These are phyloP conservation scores for Pythium utonaiense DNA, from an alignment of 352 stramenopile genomes.

Conservation along the genomic window DNA sequence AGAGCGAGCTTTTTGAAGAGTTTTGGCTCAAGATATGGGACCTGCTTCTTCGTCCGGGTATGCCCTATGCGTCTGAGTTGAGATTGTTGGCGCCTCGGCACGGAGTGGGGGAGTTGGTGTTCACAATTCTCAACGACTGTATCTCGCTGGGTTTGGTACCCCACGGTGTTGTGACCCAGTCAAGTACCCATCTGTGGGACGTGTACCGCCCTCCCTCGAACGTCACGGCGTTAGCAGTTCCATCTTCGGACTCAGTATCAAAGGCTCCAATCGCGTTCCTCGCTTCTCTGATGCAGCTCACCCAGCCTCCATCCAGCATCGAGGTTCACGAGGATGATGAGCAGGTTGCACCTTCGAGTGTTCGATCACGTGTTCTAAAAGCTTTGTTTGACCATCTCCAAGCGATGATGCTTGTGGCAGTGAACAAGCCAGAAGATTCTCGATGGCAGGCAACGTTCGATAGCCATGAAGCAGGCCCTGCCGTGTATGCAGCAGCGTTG, in stretches of 20 bases:
- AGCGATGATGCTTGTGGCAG: slow-evolving; percentile 7
- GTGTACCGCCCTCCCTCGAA: slow-evolving; percentile 2
- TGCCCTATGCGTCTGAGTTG: slow-evolving; percentile 14
- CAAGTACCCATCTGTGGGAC: slow-evolving; percentile 14
- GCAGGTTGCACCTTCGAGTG: background rate
- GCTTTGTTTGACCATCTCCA: slow-evolving; percentile 10
- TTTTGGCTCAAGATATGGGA: slow-evolving; percentile 20
- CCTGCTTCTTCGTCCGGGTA: slow-evolving; percentile 12
- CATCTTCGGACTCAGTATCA: slow-evolving; percentile 1
- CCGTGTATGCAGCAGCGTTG: slow-evolving; percentile 5
- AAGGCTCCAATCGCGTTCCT: slow-evolving; percentile 14
- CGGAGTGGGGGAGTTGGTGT: slow-evolving; percentile 12
- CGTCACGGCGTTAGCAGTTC: background rate
- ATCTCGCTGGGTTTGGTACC: slow-evolving; percentile 9
- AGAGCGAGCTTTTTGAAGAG: slow-evolving; percentile 22
- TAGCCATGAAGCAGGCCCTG: background rate
- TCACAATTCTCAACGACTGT: slow-evolving; percentile 14
- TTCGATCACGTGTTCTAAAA: background rate
- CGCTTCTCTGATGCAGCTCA: slow-evolving; percentile 7
- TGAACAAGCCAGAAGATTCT: slow-evolving; percentile 13
- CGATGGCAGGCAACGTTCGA: slow-evolving; percentile 13
- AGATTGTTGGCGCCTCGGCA: background rate
- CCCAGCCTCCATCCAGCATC: slow-evolving; percentile 13
- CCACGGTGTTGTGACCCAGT: background rate
- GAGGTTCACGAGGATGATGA: background rate